A percentile compares a stretch with the other conserved stretches of the same genome.
These are phyloP conservation scores for Colletotrichum karsti DNA, from an alignment of 2,329 filamentous ascomycete genomes.

Conservation along the genomic window DNA sequence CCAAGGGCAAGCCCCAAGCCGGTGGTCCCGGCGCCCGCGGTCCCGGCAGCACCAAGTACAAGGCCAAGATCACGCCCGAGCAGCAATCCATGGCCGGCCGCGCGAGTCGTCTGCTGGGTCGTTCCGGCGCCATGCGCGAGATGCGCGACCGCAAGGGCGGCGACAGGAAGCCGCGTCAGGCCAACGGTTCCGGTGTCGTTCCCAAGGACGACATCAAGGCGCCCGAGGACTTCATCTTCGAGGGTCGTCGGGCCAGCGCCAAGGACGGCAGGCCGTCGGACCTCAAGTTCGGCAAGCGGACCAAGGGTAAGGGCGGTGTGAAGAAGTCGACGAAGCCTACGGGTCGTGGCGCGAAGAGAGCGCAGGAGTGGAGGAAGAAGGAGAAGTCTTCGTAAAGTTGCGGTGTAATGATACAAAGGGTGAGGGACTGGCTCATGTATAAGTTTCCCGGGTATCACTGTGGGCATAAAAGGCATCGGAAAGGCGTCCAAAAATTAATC, in stretches of 20 bases:
- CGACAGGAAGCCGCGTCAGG: constrained; percentile 32
- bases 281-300: constrained; percentile 66
- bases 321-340: constrained; percentile 49
- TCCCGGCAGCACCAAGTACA: constrained; percentile 61
- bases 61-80: constrained; percentile 74
- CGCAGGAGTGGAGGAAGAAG: constrained; percentile 56
- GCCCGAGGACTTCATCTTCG: constrained; percentile 80
- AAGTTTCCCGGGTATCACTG: background rate
- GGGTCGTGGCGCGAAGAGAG: constrained; percentile 48
- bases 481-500: constrained; percentile 16
- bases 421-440: background rate
- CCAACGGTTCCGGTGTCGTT: constrained; percentile 32
- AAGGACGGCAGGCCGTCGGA: constrained; percentile 72
- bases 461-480: background rate
- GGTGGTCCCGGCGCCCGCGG: constrained; percentile 31
- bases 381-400: constrained; percentile 11
- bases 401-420: background rate
- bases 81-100: constrained; percentile 78
- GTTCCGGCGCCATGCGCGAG: constrained; percentile 65
- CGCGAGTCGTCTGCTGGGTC: constrained; percentile 77
- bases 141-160: constrained; percentile 33
- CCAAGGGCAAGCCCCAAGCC: constrained; percentile 45
- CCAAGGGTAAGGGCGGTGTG: constrained; percentile 52
- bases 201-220: constrained; percentile 53
- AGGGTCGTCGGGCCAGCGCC: constrained; percentile 77